A percentile compares a stretch with the other conserved stretches of the same genome.
These are phyloP conservation scores for Nemania diffusa DNA, from an alignment of 2,329 filamentous ascomycete species.

Conservation along the genomic window DNA sequence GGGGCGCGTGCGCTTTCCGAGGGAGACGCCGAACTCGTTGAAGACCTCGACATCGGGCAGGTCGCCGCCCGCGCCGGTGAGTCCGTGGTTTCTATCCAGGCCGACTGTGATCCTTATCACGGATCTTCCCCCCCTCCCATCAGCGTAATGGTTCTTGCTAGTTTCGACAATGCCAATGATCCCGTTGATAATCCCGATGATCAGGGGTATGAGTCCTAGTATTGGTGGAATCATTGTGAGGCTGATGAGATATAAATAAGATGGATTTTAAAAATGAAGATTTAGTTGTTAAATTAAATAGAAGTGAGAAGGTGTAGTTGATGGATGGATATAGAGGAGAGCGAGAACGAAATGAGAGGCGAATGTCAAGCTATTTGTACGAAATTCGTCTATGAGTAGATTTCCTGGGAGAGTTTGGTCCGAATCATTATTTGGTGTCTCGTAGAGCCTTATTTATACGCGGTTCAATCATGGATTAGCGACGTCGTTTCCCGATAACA, in stretches of 20 bases:
- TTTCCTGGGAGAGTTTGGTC: no score
- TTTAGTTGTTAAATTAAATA: background rate
- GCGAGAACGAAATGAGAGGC: no score
- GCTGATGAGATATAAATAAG: background rate
- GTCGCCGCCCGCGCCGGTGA: slow-evolving; percentile 41
- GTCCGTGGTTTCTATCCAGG: slow-evolving; percentile 37
- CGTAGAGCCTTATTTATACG: no score
- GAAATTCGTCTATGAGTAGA: no score
- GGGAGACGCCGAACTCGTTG: slow-evolving; percentile 41
- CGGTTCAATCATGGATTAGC: no score
- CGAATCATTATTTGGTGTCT: no score
- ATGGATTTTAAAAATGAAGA: background rate
- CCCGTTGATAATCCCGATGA: no score
- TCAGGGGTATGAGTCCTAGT: background rate
- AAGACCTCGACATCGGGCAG: slow-evolving; percentile 44
- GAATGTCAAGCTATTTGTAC: no score
- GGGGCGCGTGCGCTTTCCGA: slow-evolving; percentile 38
- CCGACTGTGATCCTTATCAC: slow-evolving; percentile 28
- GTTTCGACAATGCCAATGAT: background rate
- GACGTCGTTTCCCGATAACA: no score
- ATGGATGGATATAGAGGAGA: no score
- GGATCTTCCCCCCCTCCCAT: background rate
- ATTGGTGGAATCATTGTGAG: background rate
- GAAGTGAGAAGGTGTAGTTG: no score
- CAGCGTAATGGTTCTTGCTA: background rate